Base-by-base conservation (phyloP, 192 early-diverging fungal species). In the Spizellomyces sp. region DNA sequence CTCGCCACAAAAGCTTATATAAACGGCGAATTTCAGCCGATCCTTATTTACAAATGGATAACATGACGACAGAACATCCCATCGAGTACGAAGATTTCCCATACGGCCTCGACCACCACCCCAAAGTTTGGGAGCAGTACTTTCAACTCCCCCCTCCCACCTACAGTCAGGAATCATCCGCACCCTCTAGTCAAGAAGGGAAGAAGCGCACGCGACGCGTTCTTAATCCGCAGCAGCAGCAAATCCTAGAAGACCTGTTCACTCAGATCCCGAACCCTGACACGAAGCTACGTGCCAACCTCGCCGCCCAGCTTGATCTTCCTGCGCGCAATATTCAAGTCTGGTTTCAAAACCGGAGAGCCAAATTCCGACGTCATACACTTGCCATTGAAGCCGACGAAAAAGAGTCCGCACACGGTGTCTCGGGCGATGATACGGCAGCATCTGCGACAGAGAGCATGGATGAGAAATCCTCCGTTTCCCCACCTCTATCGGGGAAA, bases 301-400 rank as follows among this genome's bases (percentile, higher is more conserved):
- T 96, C 0, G 92, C 90, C 55, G 84, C 83, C 57, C 84, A 93
- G 64, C 86, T 92, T 62, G 90, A 87, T 45, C 94, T 96, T 91
- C 87, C 90, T 45, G 92, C 91, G 42, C 84, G 93, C 44, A 92
- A 90, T 0, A 92, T 96, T 45, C 94, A 95, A 77, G 92, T 96
- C 45, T 96, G 95, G 95, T 96, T 96, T 77, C 94, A 96, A 75
- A 96, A 96, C 82, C 59, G 59, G 15, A 17, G 59, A 41, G 59
- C 59, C 59, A 61, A 61, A 61, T 41, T 6, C 36, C 15, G 36
- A 17, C 59, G 59, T 41, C 14, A 27, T 14, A 19, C 42, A 19
- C 22, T 42, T 9, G 14, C 17, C 21, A 61, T 6, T 0, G 17
- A 61, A 9, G 59, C 59, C 9, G 59, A 61, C 21, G 59, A 17